Conservation (phyloP, 2,329 filamentous ascomycete genomes). For the Capronia americana region DNA sequence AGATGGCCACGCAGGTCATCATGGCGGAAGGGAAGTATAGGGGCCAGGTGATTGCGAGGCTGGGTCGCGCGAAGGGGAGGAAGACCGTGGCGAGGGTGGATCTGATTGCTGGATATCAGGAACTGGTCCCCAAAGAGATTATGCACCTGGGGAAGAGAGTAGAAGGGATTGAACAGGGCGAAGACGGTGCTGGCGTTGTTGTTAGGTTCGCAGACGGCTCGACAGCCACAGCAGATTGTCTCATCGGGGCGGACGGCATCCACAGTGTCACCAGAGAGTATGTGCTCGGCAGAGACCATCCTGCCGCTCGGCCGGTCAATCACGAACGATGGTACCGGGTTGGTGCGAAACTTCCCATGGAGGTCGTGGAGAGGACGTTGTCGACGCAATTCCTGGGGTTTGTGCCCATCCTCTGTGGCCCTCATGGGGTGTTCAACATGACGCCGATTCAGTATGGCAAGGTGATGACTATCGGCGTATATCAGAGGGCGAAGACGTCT, state of each 20-base stretch:
- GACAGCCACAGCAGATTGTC: slow-evolving; percentile 41
- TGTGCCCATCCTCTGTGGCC: slow-evolving; percentile 13
- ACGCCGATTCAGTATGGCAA: slow-evolving; percentile 12
- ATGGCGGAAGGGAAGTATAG: slow-evolving; percentile 8
- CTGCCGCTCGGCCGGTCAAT: slow-evolving; percentile 10
- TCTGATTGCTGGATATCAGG: slow-evolving; percentile 9
- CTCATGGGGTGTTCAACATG: slow-evolving; percentile 8
- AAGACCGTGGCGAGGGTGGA: slow-evolving; percentile 13
- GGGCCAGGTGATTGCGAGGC: slow-evolving; percentile 10
- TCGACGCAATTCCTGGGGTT: slow-evolving; percentile 6
- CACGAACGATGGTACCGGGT: slow-evolving; percentile 7
- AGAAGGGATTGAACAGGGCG: background rate
- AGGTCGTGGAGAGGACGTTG: slow-evolving; percentile 9
- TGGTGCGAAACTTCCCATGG: slow-evolving; percentile 3
- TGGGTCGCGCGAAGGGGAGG: slow-evolving; percentile 17
- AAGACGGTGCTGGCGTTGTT: background rate
- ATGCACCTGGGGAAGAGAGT: slow-evolving; percentile 1
- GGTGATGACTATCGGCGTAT: slow-evolving; percentile 4
- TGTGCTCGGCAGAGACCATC: slow-evolving; percentile 39
- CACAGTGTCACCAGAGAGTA: slow-evolving; percentile 44
- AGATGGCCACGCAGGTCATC: slow-evolving; percentile 16
- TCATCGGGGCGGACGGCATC: slow-evolving; percentile 49
- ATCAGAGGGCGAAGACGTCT: background rate
- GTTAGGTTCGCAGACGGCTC: slow-evolving; percentile 28
- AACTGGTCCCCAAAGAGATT: slow-evolving; percentile 1